phyloP scores from a whole-genome alignment of 1,284 basidiomycete species.

The Hemileia vastatrix region DNA sequence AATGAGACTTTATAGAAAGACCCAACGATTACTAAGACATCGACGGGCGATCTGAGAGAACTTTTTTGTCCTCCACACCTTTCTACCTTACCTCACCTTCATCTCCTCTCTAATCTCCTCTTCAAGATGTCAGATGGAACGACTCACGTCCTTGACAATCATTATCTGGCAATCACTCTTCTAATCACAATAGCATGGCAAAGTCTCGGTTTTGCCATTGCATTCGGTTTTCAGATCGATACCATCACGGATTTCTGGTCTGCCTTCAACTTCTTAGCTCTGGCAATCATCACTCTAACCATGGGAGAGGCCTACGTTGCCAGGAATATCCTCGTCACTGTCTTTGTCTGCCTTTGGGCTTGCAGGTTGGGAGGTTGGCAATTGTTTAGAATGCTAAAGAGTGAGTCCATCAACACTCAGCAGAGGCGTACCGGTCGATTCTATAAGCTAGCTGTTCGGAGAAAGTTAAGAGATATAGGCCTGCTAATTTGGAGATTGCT shows the following conservation, averaged over 20 bases:
- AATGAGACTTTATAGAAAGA: too few species aligned
- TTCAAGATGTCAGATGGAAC: too few species aligned
- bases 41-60: too few species aligned
- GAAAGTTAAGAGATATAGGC: too few species aligned
- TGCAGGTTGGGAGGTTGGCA: conserved; percentile 53
- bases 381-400: conserved; percentile 58
- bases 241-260: conserved; percentile 54
- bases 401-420: too few species aligned
- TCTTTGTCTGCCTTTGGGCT: conserved; percentile 59
- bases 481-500: too few species aligned
- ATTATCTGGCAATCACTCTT: conserved; percentile 57
- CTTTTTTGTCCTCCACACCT: too few species aligned
- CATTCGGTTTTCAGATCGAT: conserved; percentile 59
- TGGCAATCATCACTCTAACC: conserved; percentile 45
- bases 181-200: conserved; percentile 62
- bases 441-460: too few species aligned
- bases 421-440: too few species aligned
- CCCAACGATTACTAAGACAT: too few species aligned
- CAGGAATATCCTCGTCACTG: conserved; percentile 53
- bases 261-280: conserved; percentile 60
- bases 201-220: conserved; percentile 57
- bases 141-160: conserved; percentile 55
- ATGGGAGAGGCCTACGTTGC: conserved; percentile 51
- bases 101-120: too few species aligned
- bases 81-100: too few species aligned